A percentile compares a stretch with the other conserved stretches of the same genome.
phyloP scores from a whole-genome alignment of 2,329 filamentous ascomycete species.

The Trichoderma polysporum region DNA sequence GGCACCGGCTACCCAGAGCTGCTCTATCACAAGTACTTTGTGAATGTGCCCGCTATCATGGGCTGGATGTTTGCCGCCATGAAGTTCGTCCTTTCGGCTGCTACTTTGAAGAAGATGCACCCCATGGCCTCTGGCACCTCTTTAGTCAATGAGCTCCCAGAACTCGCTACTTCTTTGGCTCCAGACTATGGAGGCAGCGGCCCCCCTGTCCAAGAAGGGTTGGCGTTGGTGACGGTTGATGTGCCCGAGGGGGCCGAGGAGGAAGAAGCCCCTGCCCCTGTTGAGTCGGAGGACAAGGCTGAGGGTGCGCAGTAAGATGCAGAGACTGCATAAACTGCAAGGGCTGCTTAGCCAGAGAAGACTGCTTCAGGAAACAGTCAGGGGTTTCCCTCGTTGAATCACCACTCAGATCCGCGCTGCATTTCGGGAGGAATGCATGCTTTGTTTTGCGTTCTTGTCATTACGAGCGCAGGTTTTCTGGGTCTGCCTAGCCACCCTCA shows the following conservation, averaged over 20 bases:
- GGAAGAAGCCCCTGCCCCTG: background rate
- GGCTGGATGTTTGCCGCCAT: slow-evolving; percentile 77
- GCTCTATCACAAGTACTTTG: slow-evolving; percentile 83
- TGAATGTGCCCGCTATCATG: slow-evolving; percentile 91
- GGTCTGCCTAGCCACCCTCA: background rate
- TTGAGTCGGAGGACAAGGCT: background rate
- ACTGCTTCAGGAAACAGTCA: background rate
- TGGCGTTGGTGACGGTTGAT: slow-evolving; percentile 33
- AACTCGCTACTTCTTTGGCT: slow-evolving; percentile 65
- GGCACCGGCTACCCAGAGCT: slow-evolving; percentile 85
- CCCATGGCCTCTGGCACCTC: slow-evolving; percentile 71
- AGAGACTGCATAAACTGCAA: no score
- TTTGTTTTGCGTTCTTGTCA: background rate
- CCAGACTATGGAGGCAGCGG: slow-evolving; percentile 77
- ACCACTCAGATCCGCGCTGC: background rate
- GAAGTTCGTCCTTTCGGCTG: slow-evolving; percentile 71
- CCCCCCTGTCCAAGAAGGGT: slow-evolving; percentile 40
- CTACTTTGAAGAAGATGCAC: slow-evolving; percentile 77
- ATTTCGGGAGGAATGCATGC: background rate
- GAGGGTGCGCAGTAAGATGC: background rate
- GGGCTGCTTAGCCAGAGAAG: no score
- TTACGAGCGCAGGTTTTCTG: background rate
- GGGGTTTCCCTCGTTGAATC: background rate
- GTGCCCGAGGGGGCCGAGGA: slow-evolving; percentile 18
- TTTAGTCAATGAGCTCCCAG: slow-evolving; percentile 60